Conservation (phyloP, 1,139 yeast species). For the Pichia sp. region DNA sequence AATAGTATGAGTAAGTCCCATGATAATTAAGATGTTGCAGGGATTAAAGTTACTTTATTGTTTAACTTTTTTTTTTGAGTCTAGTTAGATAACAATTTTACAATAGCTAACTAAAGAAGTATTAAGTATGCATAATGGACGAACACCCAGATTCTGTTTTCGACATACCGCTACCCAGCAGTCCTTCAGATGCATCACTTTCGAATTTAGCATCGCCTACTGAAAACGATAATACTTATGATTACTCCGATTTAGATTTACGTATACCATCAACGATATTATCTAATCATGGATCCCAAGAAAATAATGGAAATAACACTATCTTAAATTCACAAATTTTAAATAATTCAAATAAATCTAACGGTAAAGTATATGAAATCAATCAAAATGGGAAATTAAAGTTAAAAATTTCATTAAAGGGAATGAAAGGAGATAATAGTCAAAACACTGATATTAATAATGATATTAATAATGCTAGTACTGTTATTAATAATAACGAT, state of each 20-base stretch:
- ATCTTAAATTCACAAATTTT: too few species aligned
- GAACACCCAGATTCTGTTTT: too few species aligned
- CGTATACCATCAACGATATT: neutral
- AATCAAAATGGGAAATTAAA: conserved; percentile 8
- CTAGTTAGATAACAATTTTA: too few species aligned
- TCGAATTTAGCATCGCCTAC: conserved; percentile 1
- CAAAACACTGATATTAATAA: neutral
- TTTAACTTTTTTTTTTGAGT: too few species aligned
- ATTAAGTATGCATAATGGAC: neutral
- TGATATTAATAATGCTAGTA: too few species aligned
- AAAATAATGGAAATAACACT: too few species aligned
- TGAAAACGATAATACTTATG: neutral
- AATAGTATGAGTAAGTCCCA: too few species aligned
- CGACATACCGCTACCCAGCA: conserved; percentile 1
- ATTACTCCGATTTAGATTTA: neutral
- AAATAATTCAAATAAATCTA: neutral
- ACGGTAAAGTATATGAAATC: conserved; percentile 7
- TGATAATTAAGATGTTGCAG: too few species aligned
- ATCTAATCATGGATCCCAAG: neutral
- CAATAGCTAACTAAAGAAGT: too few species aligned
- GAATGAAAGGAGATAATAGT: neutral
- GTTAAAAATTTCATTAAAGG: conserved; percentile 10
- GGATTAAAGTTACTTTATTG: too few species aligned
- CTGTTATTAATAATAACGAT: too few species aligned
- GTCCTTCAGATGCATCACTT: conserved; percentile 3